Base-by-base conservation (phyloP, 345 rosid species). In the Stellera chamaejasme region DNA sequence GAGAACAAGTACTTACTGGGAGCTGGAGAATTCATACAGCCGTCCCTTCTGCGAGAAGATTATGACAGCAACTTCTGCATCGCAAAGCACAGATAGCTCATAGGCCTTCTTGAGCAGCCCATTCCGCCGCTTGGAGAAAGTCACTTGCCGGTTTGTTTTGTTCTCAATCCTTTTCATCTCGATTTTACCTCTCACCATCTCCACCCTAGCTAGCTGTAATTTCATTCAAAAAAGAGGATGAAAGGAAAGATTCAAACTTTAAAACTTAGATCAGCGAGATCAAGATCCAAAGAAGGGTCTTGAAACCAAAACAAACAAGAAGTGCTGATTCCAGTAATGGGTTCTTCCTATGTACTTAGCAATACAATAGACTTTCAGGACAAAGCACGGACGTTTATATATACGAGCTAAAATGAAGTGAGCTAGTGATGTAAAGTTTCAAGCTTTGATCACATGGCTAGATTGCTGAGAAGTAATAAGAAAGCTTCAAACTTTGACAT, bases 131-230 rank as follows among this genome's bases (percentile, higher is more conserved):
- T 67, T 67, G 28, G 66, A 55, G 48, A 67, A 67, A 2, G 72
- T 55, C 10, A 67, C 72, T 32, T 63, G 60, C 14, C 65, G 45
- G 42, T 56, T 67, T 1, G 23, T 52, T 28, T 19, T 58, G 2
- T 67, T 59, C 50, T 63, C 64, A 7, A 64, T 72, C n/a, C 16
- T 58, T 66, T 60, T 63, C 10, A 64, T 72, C 63, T 67, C 64
- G 45, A 67, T 61, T 64, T 64, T 72, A 46, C 60, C 66, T 43
- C 72, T 61, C 65, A 52, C 58, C 65, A 61, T 61, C 10, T 45
- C 50, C 39, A 32, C 39, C 9, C 39, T 8, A 32, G 5, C 65
- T 51, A 7, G 28, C 15, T 19, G 23, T 0, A 19, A 19, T 19
- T 19, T 1, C 23, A 0, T 19, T 19, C 23, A 19, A 19, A 19